Base-by-base conservation (phyloP, 2,329 filamentous ascomycete species). In the Teratosphaeria gauchensis region DNA sequence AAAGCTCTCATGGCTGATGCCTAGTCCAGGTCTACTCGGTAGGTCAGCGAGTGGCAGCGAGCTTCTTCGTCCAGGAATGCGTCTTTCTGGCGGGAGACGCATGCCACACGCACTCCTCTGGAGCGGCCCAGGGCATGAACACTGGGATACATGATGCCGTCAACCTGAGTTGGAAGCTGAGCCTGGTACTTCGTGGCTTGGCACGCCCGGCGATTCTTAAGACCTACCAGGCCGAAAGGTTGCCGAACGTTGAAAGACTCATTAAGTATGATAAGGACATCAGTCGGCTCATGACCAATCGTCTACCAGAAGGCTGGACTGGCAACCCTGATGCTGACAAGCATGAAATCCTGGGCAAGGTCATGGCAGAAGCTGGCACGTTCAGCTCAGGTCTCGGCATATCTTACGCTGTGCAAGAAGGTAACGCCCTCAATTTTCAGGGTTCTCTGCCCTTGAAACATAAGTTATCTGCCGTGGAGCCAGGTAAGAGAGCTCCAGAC, bases 401-500 rank as follows among this genome's bases (percentile, higher is more conserved):
- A 21, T 64, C 56, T 46, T 66, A 64, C 31, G 60, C 62, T n/a
- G 4, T 63, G 12, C 51, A 56, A 52, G 32, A 53, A 42, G 52
- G 21, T 16, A 58, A 61, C 42, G 14, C 54, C 6, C 46, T 63
- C 56, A 64, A 56, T 30, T n/a, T 60, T 2, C 51, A 33, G 33
- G 59, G 59, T 9, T 61, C 57, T 28, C 56, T 58, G 35, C 33
- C 28, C 4, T n/a, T 28, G 31, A n/a, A 42, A 4, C 24, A 51
- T 31, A 24, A 9, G 16, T 33, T 58, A 19, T 19, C 31, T 14
- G 57, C 54, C 16, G 65, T 77, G 7, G 62, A 59, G 16, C 68
- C 78, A 0, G 79, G 79, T 0, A 71, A 74, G 59, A 71, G 78
- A 59, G 77, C 74, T 4, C 78, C 77, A 4, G 79, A 82, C 64